Evolutionary conservation across 73 alveolate species (phyloP).

Genomic region (Tetrahymena elliotti): DNA sequence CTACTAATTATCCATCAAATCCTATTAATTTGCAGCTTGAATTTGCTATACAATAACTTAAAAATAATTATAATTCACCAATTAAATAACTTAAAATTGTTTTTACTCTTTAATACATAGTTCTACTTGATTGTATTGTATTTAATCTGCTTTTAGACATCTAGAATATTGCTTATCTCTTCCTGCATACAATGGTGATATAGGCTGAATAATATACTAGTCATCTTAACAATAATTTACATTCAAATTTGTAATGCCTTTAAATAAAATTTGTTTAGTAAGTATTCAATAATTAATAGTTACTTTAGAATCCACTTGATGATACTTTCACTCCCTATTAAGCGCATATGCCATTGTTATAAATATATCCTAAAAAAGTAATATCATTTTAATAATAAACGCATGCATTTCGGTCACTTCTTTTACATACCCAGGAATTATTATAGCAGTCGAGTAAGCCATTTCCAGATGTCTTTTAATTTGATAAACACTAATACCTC

Average conservation of each 20-base stretch:
- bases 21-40: background rate
- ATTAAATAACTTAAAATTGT: no score
- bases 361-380: background rate
- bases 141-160: background rate
- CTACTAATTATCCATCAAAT: background rate
- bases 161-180: background rate
- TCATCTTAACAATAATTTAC: background rate
- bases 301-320: background rate
- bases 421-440: background rate
- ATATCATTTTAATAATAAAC: background rate
- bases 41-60: background rate
- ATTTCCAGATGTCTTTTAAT: background rate
- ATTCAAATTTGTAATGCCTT: background rate
- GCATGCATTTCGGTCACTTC: background rate
- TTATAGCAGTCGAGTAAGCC: background rate
- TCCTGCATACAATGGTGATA: background rate
- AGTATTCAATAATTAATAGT: background rate
- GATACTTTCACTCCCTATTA: background rate
- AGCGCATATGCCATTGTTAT: background rate
- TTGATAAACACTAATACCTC: background rate
- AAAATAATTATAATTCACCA: no score
- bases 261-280: no score
- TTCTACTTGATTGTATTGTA: background rate
- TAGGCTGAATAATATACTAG: no score
- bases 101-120: background rate